Evolutionary conservation across 108 stramenopile species (phyloP).

Genomic region (Nitzschia palea): DNA sequence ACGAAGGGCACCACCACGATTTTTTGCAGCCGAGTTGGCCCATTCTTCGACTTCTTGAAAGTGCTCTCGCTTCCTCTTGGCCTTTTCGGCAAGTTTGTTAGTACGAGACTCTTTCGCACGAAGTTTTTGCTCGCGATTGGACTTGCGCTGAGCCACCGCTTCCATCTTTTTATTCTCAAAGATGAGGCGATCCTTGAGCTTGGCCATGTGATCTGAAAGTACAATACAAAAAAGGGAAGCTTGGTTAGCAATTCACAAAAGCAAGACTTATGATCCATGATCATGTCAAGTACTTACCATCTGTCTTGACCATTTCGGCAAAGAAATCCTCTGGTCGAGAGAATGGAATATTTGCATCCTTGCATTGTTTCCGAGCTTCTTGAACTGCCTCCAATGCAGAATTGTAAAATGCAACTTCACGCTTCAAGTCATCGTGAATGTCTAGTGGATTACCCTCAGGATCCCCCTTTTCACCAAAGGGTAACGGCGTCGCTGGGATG

Average conservation of each 20-base stretch:
- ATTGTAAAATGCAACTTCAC: conserved; percentile 97
- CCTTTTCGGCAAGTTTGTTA: conserved; percentile 87
- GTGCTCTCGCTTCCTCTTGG: conserved; percentile 84
- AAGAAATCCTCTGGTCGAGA: conserved; percentile 96
- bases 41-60: conserved; percentile 87
- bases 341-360: conserved; percentile 66
- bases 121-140: conserved; percentile 59
- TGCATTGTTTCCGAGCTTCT: conserved; percentile 63
- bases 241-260: background rate
- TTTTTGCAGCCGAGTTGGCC: conserved; percentile 69
- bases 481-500: conserved; percentile 64
- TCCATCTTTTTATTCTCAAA: conserved; percentile 98
- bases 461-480: conserved; percentile 64
- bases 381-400: conserved; percentile 87
- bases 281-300: conserved; percentile 75
- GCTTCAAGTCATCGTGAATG: conserved; percentile 95
- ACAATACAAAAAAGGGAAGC: conserved; percentile 6
- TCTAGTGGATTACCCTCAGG: conserved; percentile 51
- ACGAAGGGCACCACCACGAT: conserved; percentile 50
- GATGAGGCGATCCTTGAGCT: conserved; percentile 96
- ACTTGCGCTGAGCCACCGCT: conserved; percentile 85
- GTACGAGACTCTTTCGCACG: conserved; percentile 62
- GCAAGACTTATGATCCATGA: background rate
- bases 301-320: conserved; percentile 98
- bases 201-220: conserved; percentile 84